A percentile compares a stretch with the other conserved stretches of the same genome.
Evolutionary conservation across 495 filamentous ascomycete genomes (phyloP).

Genomic region (Trichoderma parareesei): DNA sequence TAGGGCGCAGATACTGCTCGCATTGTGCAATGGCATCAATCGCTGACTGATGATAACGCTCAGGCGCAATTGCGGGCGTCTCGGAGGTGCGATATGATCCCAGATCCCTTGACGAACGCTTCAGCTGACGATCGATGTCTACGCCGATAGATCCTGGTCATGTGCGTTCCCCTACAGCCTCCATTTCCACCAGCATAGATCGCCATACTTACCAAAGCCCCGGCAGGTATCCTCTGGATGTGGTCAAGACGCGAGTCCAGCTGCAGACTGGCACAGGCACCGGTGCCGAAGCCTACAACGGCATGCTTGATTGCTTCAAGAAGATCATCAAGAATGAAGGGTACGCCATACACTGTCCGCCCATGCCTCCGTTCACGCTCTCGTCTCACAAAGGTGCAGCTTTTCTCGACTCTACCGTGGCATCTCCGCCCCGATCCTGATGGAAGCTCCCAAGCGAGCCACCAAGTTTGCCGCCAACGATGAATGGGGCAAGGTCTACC

Average conservation of each 20-base stretch:
- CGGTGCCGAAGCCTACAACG: slow-evolving; percentile 78
- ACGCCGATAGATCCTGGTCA: slow-evolving; percentile 64
- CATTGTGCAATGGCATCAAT: neutral
- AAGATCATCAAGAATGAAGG: slow-evolving; percentile 95
- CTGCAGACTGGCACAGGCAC: slow-evolving; percentile 65
- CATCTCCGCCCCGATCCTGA: slow-evolving; percentile 90
- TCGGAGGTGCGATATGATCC: slow-evolving; percentile 60
- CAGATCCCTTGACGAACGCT: slow-evolving; percentile 24
- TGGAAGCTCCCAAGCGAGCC: slow-evolving; percentile 98
- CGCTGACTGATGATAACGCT: slow-evolving; percentile 14
- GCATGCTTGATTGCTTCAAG: slow-evolving; percentile 94
- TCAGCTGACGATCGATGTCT: slow-evolving; percentile 26
- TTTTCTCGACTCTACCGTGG: slow-evolving; percentile 88
- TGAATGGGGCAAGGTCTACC: slow-evolving; percentile 91
- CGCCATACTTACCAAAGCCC: slow-evolving; percentile 9
- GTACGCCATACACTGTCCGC: slow-evolving; percentile 38
- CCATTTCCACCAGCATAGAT: slow-evolving; percentile 16
- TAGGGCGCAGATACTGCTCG: slow-evolving; percentile 24
- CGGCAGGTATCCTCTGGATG: slow-evolving; percentile 90
- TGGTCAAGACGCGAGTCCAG: slow-evolving; percentile 97
- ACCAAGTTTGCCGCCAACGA: slow-evolving; percentile 99
- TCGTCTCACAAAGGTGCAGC: slow-evolving; percentile 34
- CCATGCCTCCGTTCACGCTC: neutral
- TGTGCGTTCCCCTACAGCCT: slow-evolving; percentile 44
- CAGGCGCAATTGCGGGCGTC: slow-evolving; percentile 82